Percentiles rank a stretch among this genome's conserved stretches.
These are phyloP conservation scores for Phytophthora litchii DNA, from an alignment of 352 stramenopile genomes.

Conservation along the genomic window DNA sequence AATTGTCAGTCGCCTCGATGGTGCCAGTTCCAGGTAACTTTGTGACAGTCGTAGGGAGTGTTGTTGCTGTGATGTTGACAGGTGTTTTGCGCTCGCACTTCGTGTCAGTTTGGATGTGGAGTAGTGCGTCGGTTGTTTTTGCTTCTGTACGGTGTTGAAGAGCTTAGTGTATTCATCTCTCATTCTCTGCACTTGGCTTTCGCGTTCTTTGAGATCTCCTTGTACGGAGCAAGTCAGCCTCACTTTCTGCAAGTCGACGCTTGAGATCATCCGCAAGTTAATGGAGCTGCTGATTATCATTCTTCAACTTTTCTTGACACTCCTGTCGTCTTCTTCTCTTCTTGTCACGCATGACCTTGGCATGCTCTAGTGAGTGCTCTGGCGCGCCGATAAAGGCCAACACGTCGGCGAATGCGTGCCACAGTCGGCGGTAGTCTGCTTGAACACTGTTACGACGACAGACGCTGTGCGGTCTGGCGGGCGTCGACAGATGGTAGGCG, in stretches of 20 bases:
- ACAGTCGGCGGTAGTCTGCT: too few species aligned
- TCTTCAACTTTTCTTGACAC: constrained; percentile 40
- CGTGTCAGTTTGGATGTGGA: constrained; percentile 31
- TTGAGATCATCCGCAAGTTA: constrained; percentile 37
- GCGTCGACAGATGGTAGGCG: too few species aligned
- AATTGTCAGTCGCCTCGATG: constrained; percentile 5
- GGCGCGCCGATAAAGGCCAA: too few species aligned
- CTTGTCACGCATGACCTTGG: constrained; percentile 35
- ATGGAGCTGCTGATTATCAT: constrained; percentile 46
- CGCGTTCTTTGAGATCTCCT: constrained; percentile 56
- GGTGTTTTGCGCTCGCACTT: constrained; percentile 19
- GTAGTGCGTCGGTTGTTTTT: constrained; percentile 45
- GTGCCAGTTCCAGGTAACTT: constrained; percentile 2
- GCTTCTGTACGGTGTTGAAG: constrained; percentile 69
- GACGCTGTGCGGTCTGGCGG: too few species aligned
- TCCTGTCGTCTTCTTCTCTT: constrained; percentile 37
- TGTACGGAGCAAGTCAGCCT: constrained; percentile 59
- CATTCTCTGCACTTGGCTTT: constrained; percentile 57
- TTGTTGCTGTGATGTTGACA: constrained; percentile 11
- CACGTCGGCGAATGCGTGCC: too few species aligned
- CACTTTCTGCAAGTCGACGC: constrained; percentile 36
- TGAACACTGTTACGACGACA: too few species aligned
- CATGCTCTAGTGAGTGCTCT: too few species aligned
- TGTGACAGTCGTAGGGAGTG: constrained; percentile 2
- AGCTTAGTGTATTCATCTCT: constrained; percentile 78